Conservation (phyloP, 352 stramenopile genomes). For the Phytophthora idaei region DNA sequence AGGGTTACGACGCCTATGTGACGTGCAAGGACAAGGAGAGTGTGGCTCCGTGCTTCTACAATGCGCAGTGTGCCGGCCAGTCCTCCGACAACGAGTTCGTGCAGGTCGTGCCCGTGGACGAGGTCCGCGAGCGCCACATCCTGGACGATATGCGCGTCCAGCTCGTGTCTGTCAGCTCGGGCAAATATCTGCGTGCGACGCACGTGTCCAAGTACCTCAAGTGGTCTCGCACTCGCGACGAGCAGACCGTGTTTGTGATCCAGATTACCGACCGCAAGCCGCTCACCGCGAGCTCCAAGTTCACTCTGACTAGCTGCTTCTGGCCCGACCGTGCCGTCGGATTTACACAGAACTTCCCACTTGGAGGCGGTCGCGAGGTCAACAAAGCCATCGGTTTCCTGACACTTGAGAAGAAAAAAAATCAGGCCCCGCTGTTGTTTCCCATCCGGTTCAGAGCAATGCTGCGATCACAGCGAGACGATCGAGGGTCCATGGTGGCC, state of each 20-base stretch:
- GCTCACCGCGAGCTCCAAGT: conserved; percentile 53
- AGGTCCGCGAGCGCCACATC: conserved; percentile 60
- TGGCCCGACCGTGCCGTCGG: conserved; percentile 55
- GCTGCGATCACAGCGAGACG: conserved; percentile 37
- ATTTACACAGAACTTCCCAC: conserved; percentile 61
- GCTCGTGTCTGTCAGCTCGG: conserved; percentile 50
- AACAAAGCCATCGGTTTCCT: conserved; percentile 64
- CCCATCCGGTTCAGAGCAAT: conserved; percentile 63
- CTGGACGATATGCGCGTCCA: conserved; percentile 68
- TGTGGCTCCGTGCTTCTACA: conserved; percentile 64
- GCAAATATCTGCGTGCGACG: conserved; percentile 65
- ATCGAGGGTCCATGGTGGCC: conserved; percentile 22
- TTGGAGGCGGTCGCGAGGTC: conserved; percentile 53
- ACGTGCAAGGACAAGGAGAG: conserved; percentile 53
- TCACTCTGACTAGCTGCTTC: conserved; percentile 64
- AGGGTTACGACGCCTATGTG: conserved; percentile 69
- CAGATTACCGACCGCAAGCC: conserved; percentile 60
- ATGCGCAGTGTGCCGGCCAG: conserved; percentile 46
- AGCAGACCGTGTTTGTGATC: conserved; percentile 70
- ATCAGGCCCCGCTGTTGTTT: conserved; percentile 62
- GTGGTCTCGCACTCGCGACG: conserved; percentile 59
- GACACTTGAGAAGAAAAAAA: conserved; percentile 73
- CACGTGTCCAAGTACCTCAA: conserved; percentile 73
- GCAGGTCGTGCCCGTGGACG: conserved; percentile 57
- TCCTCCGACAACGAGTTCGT: conserved; percentile 55